Percentiles rank a stretch among this genome's conserved stretches.
phyloP scores from a whole-genome alignment of 805 yeast species.

The Metschnikowia arizonensis region DNA sequence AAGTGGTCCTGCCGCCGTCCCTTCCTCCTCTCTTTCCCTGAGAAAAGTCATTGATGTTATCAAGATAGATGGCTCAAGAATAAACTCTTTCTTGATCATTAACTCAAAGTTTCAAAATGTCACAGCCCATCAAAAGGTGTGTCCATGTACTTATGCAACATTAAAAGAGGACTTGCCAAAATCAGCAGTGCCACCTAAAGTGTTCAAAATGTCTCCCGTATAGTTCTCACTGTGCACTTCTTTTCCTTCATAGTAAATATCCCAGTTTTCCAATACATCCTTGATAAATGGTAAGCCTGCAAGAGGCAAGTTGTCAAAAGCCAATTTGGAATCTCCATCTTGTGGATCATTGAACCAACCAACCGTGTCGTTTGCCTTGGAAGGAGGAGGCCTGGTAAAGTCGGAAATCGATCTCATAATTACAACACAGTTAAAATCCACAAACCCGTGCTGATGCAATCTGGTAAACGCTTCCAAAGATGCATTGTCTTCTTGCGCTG shows the following conservation, averaged over 20 bases:
- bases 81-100: too few relatives aligned
- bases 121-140: too few relatives aligned
- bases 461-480: constrained; percentile 56
- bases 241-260: constrained; percentile 30
- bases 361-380: constrained; percentile 40
- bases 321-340: constrained; percentile 50
- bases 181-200: constrained; percentile 46
- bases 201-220: constrained; percentile 57
- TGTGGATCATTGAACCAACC: constrained; percentile 46
- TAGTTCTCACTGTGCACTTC: constrained; percentile 46
- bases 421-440: constrained; percentile 54
- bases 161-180: constrained; percentile 31
- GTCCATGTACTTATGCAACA: constrained; percentile 22
- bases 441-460: constrained; percentile 50
- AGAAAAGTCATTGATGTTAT: too few relatives aligned
- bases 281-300: constrained; percentile 54
- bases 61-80: too few relatives aligned
- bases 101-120: too few relatives aligned
- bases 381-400: constrained; percentile 51
- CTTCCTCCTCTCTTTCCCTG: too few relatives aligned
- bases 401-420: constrained; percentile 61
- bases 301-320: constrained; percentile 47
- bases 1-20: too few relatives aligned
- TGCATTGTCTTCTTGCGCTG: constrained; percentile 69
- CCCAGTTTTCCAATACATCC: constrained; percentile 52